A percentile compares a stretch with the other conserved stretches of the same genome.
Conservation (phyloP, 192 early-diverging fungal species). For the Allomyces javanicus region DNA sequence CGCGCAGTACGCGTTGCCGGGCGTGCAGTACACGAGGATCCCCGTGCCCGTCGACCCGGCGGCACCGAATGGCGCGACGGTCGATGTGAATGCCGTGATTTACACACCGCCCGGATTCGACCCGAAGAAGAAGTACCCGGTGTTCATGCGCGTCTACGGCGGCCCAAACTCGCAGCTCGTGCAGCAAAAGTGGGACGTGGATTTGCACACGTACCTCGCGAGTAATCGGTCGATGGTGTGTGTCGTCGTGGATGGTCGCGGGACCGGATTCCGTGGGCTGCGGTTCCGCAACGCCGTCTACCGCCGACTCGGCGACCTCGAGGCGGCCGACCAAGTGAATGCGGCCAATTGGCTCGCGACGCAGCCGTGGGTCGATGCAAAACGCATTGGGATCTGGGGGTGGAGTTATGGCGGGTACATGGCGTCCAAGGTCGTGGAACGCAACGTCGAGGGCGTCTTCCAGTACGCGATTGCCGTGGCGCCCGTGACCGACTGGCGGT, state of each 20-base stretch:
- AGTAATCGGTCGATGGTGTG: constrained; percentile 18
- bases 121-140: constrained; percentile 50
- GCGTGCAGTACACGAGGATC: constrained; percentile 21
- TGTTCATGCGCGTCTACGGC: constrained; percentile 72
- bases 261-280: constrained; percentile 73
- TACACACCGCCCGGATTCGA: constrained; percentile 66
- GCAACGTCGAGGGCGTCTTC: constrained; percentile 56
- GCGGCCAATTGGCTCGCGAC: constrained; percentile 47
- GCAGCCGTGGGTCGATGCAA: constrained; percentile 57
- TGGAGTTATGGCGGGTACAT: constrained; percentile 91
- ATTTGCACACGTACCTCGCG: constrained; percentile 48
- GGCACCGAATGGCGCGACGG: neutral
- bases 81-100: constrained; percentile 58
- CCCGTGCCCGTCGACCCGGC: constrained; percentile 3
- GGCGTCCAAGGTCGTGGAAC: constrained; percentile 67
- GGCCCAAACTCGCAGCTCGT: constrained; percentile 79
- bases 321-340: constrained; percentile 69
- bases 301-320: constrained; percentile 57
- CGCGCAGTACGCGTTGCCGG: constrained; percentile 36
- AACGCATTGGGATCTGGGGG: constrained; percentile 80
- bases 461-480: constrained; percentile 77
- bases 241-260: constrained; percentile 53
- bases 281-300: constrained; percentile 53
- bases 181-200: constrained; percentile 37
- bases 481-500: constrained; percentile 83